Conservation (phyloP, 768 basidiomycete genomes). For the Phanerodontia chrysosporium region DNA sequence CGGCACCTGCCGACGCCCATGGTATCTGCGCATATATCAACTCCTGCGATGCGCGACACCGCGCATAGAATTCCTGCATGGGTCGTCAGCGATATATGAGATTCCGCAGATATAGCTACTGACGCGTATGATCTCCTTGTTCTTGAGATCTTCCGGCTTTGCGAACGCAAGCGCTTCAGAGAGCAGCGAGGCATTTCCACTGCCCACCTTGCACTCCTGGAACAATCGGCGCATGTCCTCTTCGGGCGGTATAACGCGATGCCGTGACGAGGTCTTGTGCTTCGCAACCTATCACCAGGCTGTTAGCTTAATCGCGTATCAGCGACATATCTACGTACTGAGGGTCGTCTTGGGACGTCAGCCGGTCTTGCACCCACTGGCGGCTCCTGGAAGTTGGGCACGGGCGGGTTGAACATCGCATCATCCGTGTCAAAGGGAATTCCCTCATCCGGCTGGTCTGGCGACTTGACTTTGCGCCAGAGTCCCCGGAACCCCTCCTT, state of each 20-base stretch:
- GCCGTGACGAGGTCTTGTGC: conserved; percentile 26
- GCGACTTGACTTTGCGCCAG: conserved; percentile 78
- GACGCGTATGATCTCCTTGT: conserved; percentile 64
- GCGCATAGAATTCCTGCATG: conserved; percentile 75
- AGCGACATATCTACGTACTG: background rate
- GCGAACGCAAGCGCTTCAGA: conserved; percentile 66
- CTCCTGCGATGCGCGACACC: conserved; percentile 80
- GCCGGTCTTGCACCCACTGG: background rate
- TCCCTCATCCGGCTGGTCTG: conserved; percentile 81
- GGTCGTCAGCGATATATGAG: background rate
- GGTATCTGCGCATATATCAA: conserved; percentile 83
- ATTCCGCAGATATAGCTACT: conserved; percentile 18
- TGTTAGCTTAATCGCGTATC: background rate
- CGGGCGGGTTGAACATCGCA: conserved; percentile 71
- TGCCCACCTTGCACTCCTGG: conserved; percentile 81
- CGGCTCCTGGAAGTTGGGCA: conserved; percentile 23
- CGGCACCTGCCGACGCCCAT: conserved; percentile 84
- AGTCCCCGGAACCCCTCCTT: conserved; percentile 57
- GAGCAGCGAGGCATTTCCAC: conserved; percentile 74
- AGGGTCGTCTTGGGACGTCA: background rate
- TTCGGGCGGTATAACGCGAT: conserved; percentile 61
- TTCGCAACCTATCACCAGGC: conserved; percentile 10
- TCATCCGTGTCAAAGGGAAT: conserved; percentile 77
- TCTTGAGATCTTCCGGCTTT: conserved; percentile 64
- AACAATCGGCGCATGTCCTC: conserved; percentile 82